A percentile compares a stretch with the other conserved stretches of the same genome.
phyloP scores from a whole-genome alignment of 768 basidiomycete species.

The Tulasnella calospora region DNA sequence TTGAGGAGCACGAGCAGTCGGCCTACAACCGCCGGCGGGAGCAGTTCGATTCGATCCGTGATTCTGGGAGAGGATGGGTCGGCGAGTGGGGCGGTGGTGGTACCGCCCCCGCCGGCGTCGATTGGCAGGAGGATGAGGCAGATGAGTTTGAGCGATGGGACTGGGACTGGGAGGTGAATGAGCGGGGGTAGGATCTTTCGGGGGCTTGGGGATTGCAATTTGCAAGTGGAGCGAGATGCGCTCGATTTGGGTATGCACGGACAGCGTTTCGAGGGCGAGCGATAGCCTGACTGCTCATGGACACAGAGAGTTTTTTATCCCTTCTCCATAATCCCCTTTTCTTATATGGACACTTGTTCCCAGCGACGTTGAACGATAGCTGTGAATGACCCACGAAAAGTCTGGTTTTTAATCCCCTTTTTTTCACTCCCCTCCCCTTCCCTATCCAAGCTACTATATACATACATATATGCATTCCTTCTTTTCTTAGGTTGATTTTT shows the following conservation, averaged over 20 bases:
- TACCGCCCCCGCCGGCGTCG: background rate
- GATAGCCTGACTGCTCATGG: background rate
- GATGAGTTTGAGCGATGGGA: constrained; percentile 3
- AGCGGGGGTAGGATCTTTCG: background rate
- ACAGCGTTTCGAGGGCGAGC: background rate
- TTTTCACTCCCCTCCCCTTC: background rate
- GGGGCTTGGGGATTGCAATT: too few relatives aligned
- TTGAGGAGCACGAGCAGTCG: background rate
- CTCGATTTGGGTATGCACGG: background rate
- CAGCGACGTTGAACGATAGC: background rate
- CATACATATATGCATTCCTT: background rate
- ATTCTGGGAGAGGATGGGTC: background rate
- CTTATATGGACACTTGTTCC: background rate
- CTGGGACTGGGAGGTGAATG: background rate
- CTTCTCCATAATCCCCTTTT: background rate
- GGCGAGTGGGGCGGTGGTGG: background rate
- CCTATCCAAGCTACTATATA: background rate
- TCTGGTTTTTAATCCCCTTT: background rate
- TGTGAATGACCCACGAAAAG: background rate
- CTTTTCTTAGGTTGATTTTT: too few relatives aligned
- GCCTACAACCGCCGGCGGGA: background rate
- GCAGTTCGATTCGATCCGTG: background rate
- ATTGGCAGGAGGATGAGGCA: constrained; percentile 1
- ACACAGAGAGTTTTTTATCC: background rate
- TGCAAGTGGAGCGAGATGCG: too few relatives aligned